phyloP scores from a whole-genome alignment of 192 early-diverging fungal species.

The Backusella psychrophila region DNA sequence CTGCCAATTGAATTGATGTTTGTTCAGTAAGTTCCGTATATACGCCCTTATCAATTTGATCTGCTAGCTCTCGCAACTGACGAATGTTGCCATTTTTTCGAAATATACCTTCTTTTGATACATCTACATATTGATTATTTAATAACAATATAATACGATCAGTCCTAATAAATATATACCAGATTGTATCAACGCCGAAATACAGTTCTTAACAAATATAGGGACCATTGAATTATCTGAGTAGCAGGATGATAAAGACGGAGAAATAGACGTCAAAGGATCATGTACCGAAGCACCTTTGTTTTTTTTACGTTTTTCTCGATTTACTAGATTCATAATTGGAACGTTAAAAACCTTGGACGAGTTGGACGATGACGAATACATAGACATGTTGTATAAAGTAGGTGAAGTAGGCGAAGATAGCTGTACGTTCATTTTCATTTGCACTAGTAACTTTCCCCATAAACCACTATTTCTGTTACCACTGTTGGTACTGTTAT shows the following conservation, averaged over 20 bases:
- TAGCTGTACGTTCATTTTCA: background rate
- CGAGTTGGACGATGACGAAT: background rate
- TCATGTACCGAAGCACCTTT: background rate
- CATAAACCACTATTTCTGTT: background rate
- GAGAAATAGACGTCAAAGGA: background rate
- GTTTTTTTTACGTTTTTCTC: background rate
- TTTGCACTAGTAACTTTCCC: slow-evolving; percentile 11
- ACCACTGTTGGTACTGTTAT: background rate
- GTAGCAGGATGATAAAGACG: slow-evolving; percentile 39
- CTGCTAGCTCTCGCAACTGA: slow-evolving; percentile 81
- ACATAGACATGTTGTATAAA: background rate
- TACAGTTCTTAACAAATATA: slow-evolving; percentile 77
- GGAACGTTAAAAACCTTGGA: slow-evolving; percentile 10
- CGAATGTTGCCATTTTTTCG: slow-evolving; percentile 98
- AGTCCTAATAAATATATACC: slow-evolving; percentile 45
- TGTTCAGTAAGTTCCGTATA: slow-evolving; percentile 45
- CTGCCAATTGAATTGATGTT: slow-evolving; percentile 89
- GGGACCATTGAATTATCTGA: slow-evolving; percentile 72
- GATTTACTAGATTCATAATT: background rate
- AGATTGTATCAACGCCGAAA: slow-evolving; percentile 68
- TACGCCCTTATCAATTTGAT: slow-evolving; percentile 70
- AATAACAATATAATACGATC: slow-evolving; percentile 5
- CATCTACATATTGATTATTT: slow-evolving; percentile 43
- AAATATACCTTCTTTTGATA: slow-evolving; percentile 94
- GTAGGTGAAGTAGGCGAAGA: background rate